phyloP scores from a whole-genome alignment of 495 filamentous ascomycete genomes.

The Daldinia bambusicola region DNA sequence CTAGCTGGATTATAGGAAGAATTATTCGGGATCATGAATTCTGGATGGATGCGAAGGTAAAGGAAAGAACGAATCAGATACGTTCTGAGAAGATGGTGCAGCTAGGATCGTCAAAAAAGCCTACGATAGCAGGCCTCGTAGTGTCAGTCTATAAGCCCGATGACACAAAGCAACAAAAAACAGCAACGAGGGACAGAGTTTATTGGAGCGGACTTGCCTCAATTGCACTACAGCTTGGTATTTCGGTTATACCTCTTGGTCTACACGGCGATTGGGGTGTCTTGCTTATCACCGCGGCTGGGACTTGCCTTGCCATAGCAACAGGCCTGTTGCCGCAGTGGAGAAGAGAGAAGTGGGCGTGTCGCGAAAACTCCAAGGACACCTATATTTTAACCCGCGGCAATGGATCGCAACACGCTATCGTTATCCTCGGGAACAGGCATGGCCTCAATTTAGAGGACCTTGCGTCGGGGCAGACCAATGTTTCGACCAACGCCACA shows the following conservation, averaged over 20 bases:
- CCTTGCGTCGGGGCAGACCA: background rate
- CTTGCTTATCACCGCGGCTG: background rate
- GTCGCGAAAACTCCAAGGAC: background rate
- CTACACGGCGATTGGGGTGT: background rate
- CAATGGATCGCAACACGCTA: background rate
- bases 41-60: background rate
- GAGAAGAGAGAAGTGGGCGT: background rate
- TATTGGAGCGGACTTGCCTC: background rate
- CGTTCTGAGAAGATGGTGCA: background rate
- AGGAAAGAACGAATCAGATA: background rate
- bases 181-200: background rate
- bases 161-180: background rate
- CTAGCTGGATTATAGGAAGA: background rate
- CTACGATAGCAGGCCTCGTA: background rate
- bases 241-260: background rate
- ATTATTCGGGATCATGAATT: background rate
- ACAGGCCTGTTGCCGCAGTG: background rate
- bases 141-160: background rate
- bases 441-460: background rate
- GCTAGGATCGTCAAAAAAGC: background rate
- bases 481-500: background rate
- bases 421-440: background rate
- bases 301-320: background rate
- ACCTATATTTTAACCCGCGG: background rate
- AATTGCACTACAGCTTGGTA: background rate